Evolutionary conservation across 1,284 basidiomycete genomes (phyloP), one percentile per base, ranked within the genome.

Genomic region (Ustilago curta): DNA sequence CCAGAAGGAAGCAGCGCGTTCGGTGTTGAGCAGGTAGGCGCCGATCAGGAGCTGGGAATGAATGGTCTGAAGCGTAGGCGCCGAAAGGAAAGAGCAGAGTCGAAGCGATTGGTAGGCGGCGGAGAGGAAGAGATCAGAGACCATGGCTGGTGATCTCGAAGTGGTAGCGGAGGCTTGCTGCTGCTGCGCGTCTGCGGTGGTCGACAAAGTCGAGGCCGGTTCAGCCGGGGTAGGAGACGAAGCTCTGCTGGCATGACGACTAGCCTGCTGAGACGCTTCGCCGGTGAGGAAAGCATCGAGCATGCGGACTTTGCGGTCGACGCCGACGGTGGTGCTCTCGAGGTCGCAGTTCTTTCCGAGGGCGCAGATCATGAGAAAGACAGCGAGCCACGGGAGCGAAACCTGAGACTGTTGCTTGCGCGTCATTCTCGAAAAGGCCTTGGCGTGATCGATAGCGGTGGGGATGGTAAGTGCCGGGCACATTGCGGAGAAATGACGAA

Each of bases 11-110:
- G 73, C 58, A 3, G 69, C 59, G 12, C 73, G 54, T 39, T 76
- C 73, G 11, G 73, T 71, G 55, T 76, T 72, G 53, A 70, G 60
- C 54, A 76, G 44, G 31, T 76, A 76, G 11, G 63, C 50, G 4
- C 73, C 73, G 21, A 76, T 71, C 21, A 76, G 55, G 27, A 76
- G 69, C 56, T 76, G 73, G n/a, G 69, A 66, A 49, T 76, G 73
- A 19, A 76, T 76, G 8, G 73, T 76, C 44, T 76, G 69, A 27
- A 76, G 37, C 4, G 73, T 71, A 1, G 73, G 73, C 1, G 73
- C 60, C 5, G 59, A 63, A 12, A 76, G 61, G 55, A 76, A 76
- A 3, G 69, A 71, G 43, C 73, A 76, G 2, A 76, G 54, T 11
- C 73, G 60, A 3, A 76, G 52, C 18, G 73, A 70, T 37, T 76